Evolutionary conservation across 495 filamentous ascomycete genomes (phyloP).

Genomic region (Hypoxylon cercidicola): DNA sequence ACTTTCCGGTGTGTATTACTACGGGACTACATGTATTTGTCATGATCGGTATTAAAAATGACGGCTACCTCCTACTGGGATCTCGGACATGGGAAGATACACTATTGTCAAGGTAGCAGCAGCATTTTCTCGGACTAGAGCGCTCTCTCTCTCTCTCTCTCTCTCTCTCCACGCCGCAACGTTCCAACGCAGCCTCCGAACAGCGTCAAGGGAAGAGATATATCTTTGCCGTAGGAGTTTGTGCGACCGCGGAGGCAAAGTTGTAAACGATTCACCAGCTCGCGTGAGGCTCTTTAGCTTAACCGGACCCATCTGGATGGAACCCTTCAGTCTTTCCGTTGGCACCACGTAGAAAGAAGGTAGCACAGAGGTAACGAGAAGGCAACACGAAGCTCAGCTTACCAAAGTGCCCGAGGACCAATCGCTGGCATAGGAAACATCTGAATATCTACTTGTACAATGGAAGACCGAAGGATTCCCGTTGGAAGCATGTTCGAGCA

Average conservation of each 20-base stretch:
- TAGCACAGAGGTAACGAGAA: conserved; percentile 17
- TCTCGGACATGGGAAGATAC: conserved; percentile 5
- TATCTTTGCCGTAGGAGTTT: conserved; percentile 3
- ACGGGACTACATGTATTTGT: conserved; percentile 37
- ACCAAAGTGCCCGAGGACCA: conserved; percentile 15
- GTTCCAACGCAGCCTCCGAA: conserved; percentile 6
- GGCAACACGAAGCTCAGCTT: conserved; percentile 29
- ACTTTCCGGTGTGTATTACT: conserved; percentile 37
- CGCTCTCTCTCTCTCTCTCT: conserved; percentile 1
- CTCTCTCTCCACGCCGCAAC: conserved; percentile 1
- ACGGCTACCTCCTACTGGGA: not conserved
- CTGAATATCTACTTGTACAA: conserved; percentile 1
- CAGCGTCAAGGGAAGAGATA: not conserved
- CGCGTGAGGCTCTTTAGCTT: conserved; percentile 38
- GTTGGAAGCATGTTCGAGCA: conserved; percentile 12
- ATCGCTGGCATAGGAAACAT: conserved; percentile 4
- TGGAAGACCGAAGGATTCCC: conserved; percentile 21
- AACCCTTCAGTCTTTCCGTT: conserved; percentile 33
- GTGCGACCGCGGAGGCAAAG: conserved; percentile 10
- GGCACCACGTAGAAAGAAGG: conserved; percentile 37
- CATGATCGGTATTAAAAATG: conserved; percentile 32
- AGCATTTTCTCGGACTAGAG: not conserved
- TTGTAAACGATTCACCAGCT: conserved; percentile 18
- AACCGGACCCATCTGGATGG: conserved; percentile 36
- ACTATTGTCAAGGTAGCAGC: conserved; percentile 4